Base-by-base conservation (phyloP, 1,139 yeast genomes). In the Wickerhamiella pararugosa region DNA sequence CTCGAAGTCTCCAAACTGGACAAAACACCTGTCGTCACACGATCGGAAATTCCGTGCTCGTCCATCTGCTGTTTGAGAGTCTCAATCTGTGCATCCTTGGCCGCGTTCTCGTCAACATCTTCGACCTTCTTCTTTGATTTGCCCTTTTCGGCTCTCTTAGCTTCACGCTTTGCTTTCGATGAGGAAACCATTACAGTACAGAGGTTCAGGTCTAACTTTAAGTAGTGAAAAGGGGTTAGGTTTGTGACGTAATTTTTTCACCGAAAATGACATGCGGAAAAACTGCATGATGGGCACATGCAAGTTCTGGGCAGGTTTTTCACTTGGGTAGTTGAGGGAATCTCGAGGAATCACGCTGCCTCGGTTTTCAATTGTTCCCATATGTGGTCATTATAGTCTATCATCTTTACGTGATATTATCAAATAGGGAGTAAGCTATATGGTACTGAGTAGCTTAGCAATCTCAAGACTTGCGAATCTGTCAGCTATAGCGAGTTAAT, bases 1-100 rank as follows among this genome's bases (percentile, higher is more conserved):
- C 97, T 78, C 27, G 97, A 86, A 25, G 97, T 87, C 36, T 62
- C 71, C 62, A 90, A 70, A 41, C 95, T 83, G 49, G 80, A 90
- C 61, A 90, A 70, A 44, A 92, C 98, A 71, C 98, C 99, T 36
- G 98, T 90, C 53, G 92, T 82, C 51, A 90, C 98, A 71, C 98
- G 83, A 64, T 90, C 99, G 37, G 95, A 83, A 47, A 90, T 62
- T 54, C 97, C 97, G 57, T 86, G 79, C 59, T 82, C 79, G 63
- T 90, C 97, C 59, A 82, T 79, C 66, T 90, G 98, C 58, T 87
- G 68, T 64, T 87, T 87, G 66, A 90, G 71, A 64, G 83, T 79
- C 50, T 79, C 83, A 59, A 90, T 76, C 62, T 77, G 83, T 15
- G 21, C 21, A 49, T 79, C 74, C 15, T 38, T 36, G n/a, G 43